phyloP scores from a whole-genome alignment of 768 basidiomycete species.

The Leccinum olivaceopallidum region DNA sequence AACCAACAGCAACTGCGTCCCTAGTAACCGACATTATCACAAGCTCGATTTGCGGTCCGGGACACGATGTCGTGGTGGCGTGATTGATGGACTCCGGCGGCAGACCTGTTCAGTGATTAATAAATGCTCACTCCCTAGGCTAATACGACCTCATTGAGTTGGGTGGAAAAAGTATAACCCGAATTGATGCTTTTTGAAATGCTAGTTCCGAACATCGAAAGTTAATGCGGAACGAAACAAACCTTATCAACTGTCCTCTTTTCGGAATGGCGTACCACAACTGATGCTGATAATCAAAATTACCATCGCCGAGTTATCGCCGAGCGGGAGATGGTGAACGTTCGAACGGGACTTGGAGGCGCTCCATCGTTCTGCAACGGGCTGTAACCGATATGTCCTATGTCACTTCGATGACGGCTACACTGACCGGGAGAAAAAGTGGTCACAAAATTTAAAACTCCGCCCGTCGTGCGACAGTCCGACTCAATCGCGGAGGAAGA shows the following conservation, averaged over 20 bases:
- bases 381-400: not conserved
- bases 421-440: not conserved
- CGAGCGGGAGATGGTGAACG: not conserved
- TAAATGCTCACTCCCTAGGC: not conserved
- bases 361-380: too few species aligned
- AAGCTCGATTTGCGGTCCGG: not conserved
- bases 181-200: not conserved
- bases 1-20: not conserved
- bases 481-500: slow-evolving; percentile 19
- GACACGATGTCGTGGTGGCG: not conserved
- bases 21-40: not conserved
- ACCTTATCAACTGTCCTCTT: not conserved
- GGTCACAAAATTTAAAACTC: not conserved
- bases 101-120: not conserved
- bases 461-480: slow-evolving; percentile 3
- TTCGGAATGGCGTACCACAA: not conserved
- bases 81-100: not conserved
- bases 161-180: not conserved
- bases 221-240: not conserved
- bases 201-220: not conserved
- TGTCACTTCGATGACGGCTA: not conserved
- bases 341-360: not conserved
- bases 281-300: not conserved
- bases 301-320: not conserved
- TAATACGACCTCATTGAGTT: not conserved